Base-by-base conservation (phyloP, 208 protist genomes). In the Wallacemonas rigidus region DNA sequence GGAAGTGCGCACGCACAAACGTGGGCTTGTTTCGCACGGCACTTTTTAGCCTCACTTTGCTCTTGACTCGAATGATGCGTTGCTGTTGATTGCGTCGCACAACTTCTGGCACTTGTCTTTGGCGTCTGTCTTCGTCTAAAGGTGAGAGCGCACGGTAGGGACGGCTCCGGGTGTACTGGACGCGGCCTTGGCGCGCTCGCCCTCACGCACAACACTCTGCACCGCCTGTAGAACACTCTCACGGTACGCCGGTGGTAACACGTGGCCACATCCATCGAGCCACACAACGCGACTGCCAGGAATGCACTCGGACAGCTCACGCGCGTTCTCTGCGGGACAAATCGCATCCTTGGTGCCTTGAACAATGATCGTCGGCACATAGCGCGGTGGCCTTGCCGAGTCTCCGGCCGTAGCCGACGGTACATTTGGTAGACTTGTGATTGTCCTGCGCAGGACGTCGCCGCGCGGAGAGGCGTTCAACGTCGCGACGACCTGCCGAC, bases 301-400 rank as follows among this genome's bases (percentile, higher is more conserved):
- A 63, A 93, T 87, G 14, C 74, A 40, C 5, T 80, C 39, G n/a
- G 74, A 70, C 3, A 92, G 72, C 67, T 85, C 63, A 14, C 70
- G 41, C 15, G 76, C 88, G 61, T 93, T 92, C 3, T 47, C 48
- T n/a, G 67, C 51, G 2, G 86, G 88, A 44, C 82, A 83, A 43
- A 95, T 69, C 2, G 60, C 39, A 63, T 95, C 90, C 38, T 65
- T 48, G 17, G 80, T 85, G n/a, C 90, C 90, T 6, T 95, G 87
- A 5, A 93, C 56, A 15, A 95, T 75, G n/a, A 91, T 47, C 26
- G 85, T 90, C 8, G 90, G 88, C n/a, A 92, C 71, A 74, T 86
- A 80, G 15, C 69, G 58, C 4, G 55, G 26, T 26, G 26, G 76
- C 1, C 36, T 7, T 1, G 17, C 40, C 7, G 57, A n/a, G 55